Evolutionary conservation across 1,139 yeast species (phyloP).

Genomic region (Suhomyces panamericanus): DNA sequence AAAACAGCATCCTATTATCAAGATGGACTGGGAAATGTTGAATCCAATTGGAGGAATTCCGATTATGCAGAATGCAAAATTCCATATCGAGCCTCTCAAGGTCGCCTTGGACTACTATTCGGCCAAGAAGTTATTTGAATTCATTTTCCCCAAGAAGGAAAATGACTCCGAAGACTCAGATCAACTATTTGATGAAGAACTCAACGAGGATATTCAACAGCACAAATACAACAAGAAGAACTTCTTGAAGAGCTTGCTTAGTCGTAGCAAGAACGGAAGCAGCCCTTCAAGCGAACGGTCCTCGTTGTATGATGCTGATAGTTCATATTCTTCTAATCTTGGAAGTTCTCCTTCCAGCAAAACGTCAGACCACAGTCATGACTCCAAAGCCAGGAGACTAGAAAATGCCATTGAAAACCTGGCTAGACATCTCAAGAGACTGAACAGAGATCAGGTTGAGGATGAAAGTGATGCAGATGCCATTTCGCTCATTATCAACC

Average conservation of each 20-base stretch:
- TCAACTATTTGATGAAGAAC: background rate
- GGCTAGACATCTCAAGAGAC: background rate
- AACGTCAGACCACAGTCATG: slow-evolving; percentile 1
- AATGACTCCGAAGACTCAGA: slow-evolving; percentile 4
- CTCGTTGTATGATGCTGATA: slow-evolving; percentile 2
- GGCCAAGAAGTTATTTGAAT: slow-evolving; percentile 60
- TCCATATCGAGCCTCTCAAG: slow-evolving; percentile 67
- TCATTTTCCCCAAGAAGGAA: slow-evolving; percentile 56
- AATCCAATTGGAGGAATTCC: slow-evolving; percentile 87
- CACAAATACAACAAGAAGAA: slow-evolving; percentile 8
- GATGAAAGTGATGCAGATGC: slow-evolving; percentile 35
- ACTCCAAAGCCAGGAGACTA: slow-evolving; percentile 1
- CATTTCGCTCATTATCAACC: slow-evolving; percentile 55
- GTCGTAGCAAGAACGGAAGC: background rate
- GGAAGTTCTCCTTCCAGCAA: slow-evolving; percentile 2
- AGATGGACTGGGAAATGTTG: slow-evolving; percentile 68
- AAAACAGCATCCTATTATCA: slow-evolving; percentile 41
- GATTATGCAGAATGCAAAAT: slow-evolving; percentile 45
- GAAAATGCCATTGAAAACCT: slow-evolving; percentile 2
- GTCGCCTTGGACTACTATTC: slow-evolving; percentile 72
- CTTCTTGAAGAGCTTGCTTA: slow-evolving; percentile 3
- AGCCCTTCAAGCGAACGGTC: slow-evolving; percentile 8
- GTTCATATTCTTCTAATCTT: slow-evolving; percentile 7
- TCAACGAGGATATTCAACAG: slow-evolving; percentile 10
- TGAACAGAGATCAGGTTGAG: slow-evolving; percentile 10